Evolutionary conservation across 2,329 filamentous ascomycete species (phyloP).

Genomic region (Chaetothyriales sp.): DNA sequence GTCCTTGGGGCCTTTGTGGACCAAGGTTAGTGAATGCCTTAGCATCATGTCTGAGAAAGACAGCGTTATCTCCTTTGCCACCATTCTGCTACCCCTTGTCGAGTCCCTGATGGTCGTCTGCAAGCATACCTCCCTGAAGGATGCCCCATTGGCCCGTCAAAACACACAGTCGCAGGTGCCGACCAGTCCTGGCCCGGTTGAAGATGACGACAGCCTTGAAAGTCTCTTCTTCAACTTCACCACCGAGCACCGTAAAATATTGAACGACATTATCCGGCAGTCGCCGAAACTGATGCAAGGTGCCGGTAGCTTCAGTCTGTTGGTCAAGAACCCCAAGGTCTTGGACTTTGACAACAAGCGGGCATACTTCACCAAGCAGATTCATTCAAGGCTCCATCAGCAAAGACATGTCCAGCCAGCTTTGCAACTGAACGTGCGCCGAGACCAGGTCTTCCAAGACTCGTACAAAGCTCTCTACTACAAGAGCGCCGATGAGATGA

Average conservation of each 20-base stretch:
- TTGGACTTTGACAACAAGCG: constrained; percentile 99
- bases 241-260: constrained; percentile 89
- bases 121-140: constrained; percentile 81
- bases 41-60: constrained; percentile 78
- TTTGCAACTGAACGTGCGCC: constrained; percentile 75
- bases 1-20: constrained; percentile 83
- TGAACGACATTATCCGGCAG: constrained; percentile 92
- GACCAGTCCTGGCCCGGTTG: constrained; percentile 35
- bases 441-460: constrained; percentile 93
- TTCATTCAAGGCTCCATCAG: constrained; percentile 61
- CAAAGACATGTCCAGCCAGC: constrained; percentile 58
- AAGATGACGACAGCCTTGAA: constrained; percentile 44
- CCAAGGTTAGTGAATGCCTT: constrained; percentile 76
- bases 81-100: constrained; percentile 83
- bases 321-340: constrained; percentile 98
- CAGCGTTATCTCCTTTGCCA: constrained; percentile 93
- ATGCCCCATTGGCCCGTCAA: constrained; percentile 38
- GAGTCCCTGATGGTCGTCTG: constrained; percentile 98
- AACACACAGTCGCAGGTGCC: constrained; percentile 63
- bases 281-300: constrained; percentile 81
- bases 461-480: constrained; percentile 98
- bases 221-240: constrained; percentile 94
- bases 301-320: constrained; percentile 83
- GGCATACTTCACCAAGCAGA: constrained; percentile 91
- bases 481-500: constrained; percentile 93